A percentile compares a stretch with the other conserved stretches of the same genome.
These are phyloP conservation scores for Pholiota microspora DNA, from an alignment of 768 basidiomycete genomes.

Conservation along the genomic window DNA sequence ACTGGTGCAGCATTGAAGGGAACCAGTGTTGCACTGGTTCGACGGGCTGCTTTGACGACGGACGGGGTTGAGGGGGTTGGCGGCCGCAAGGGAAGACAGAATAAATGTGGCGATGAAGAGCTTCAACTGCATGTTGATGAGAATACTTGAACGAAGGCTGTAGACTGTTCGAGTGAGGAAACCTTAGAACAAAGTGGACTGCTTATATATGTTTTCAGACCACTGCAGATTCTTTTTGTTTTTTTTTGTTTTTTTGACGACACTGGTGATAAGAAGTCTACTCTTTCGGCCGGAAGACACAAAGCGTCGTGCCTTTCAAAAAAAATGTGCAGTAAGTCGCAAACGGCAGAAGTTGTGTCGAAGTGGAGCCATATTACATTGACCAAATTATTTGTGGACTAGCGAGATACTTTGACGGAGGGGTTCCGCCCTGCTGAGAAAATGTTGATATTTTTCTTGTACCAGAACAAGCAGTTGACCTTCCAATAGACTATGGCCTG, in stretches of 20 bases:
- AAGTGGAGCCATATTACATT: background rate
- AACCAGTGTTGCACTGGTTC: slow-evolving; percentile 19
- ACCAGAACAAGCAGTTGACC: background rate
- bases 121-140: slow-evolving; percentile 15
- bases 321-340: background rate
- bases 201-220: background rate
- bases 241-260: too few species aligned
- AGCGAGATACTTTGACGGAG: background rate
- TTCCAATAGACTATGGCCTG: background rate
- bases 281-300: too few species aligned
- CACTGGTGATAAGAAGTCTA: too few species aligned
- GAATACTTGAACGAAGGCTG: slow-evolving; percentile 1
- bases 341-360: background rate
- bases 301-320: background rate
- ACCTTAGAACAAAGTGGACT: background rate
- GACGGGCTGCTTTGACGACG: slow-evolving; percentile 5
- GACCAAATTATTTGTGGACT: background rate
- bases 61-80: slow-evolving; percentile 11
- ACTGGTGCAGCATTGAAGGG: slow-evolving; percentile 27
- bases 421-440: background rate
- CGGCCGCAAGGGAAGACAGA: slow-evolving; percentile 17
- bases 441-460: background rate
- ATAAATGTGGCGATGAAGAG: slow-evolving; percentile 13
- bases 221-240: background rate
- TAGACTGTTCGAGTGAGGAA: slow-evolving; percentile 8